Conservation (phyloP, 2,329 filamentous ascomycete species). For the Niveomyces coronatus region DNA sequence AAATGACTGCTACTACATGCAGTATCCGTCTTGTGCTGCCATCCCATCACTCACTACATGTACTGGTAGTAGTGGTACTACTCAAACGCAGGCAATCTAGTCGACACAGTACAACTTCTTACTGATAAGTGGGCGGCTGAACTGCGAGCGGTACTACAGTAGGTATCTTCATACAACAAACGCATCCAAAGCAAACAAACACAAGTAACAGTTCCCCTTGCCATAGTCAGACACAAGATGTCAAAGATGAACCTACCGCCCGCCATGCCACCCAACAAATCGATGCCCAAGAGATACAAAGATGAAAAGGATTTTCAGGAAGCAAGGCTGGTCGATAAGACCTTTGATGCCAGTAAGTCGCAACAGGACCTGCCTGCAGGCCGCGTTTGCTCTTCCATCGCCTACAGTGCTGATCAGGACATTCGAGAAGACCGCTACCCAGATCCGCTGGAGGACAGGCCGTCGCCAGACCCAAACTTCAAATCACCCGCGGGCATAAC, state of each 20-base stretch:
- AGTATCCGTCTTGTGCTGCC: background rate
- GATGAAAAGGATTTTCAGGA: constrained; percentile 33
- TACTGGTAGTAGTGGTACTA: too few relatives aligned
- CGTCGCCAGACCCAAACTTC: constrained; percentile 21
- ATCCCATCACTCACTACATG: background rate
- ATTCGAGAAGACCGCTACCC: constrained; percentile 27
- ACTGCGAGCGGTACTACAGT: too few relatives aligned
- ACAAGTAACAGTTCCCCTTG: too few relatives aligned
- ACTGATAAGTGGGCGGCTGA: too few relatives aligned
- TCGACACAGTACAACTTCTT: too few relatives aligned
- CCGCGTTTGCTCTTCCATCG: too few relatives aligned
- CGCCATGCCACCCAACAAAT: constrained; percentile 14
- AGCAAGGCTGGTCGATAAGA: constrained; percentile 31
- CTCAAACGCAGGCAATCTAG: too few relatives aligned
- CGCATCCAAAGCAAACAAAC: too few relatives aligned
- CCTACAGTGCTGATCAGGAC: constrained; percentile 10
- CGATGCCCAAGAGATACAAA: constrained; percentile 26
- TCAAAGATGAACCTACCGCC: constrained; percentile 1
- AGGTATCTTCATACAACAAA: too few relatives aligned
- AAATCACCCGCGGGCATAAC: constrained; percentile 28
- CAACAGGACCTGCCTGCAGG: too few relatives aligned
- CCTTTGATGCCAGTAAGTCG: constrained; percentile 36
- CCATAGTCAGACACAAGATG: background rate
- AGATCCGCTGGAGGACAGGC: constrained; percentile 35
- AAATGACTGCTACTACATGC: too few relatives aligned